phyloP scores from a whole-genome alignment of 2,329 filamentous ascomycete species.

The Chaetothyriales sp. region DNA sequence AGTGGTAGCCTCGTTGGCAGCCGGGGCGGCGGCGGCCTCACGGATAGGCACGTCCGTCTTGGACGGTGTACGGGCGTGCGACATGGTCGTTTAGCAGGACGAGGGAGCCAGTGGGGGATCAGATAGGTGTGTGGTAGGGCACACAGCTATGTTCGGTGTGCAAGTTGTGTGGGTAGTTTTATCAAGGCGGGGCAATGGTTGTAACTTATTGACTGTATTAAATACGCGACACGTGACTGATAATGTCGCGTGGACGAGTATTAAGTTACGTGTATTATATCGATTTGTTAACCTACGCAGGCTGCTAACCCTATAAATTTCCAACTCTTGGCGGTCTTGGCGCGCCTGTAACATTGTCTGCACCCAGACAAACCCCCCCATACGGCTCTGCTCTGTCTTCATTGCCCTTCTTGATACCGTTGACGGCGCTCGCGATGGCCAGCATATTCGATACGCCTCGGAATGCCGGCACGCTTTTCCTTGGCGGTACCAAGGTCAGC shows the following conservation, averaged over 20 bases:
- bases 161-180: neutral
- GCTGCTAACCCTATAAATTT: neutral
- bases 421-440: slow-evolving; percentile 48
- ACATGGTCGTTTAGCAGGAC: slow-evolving; percentile 4
- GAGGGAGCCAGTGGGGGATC: neutral
- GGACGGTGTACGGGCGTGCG: slow-evolving; percentile 9
- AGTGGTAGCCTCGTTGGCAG: neutral
- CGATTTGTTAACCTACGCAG: too few species aligned
- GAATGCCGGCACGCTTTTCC: slow-evolving; percentile 84
- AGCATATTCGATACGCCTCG: slow-evolving; percentile 91
- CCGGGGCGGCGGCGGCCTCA: slow-evolving; percentile 5
- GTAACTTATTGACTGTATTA: neutral
- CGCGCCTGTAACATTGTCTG: neutral
- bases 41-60: slow-evolving; percentile 10
- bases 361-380: neutral
- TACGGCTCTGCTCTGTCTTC: neutral
- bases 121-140: neutral
- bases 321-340: neutral
- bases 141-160: neutral
- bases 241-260: neutral
- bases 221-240: neutral
- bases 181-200: neutral
- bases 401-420: neutral
- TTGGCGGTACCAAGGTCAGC: slow-evolving; percentile 94
- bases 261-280: neutral